Evolutionary conservation across 176 grass and related monocot genomes (phyloP).

Genomic region (Oryza nivara): DNA sequence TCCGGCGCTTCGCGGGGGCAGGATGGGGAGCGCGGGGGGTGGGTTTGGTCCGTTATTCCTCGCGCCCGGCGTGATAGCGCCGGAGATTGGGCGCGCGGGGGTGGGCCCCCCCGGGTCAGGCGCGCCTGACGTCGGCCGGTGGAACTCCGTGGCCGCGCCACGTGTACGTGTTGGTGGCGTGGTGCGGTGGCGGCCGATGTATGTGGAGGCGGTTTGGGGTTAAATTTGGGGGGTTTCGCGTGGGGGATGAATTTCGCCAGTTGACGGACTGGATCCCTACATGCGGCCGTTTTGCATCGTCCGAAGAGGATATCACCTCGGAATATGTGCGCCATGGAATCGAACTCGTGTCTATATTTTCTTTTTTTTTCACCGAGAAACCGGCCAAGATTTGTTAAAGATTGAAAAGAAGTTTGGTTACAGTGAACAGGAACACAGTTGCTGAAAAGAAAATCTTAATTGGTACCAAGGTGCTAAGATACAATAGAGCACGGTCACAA

Average conservation of each 20-base stretch:
- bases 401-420: too few species aligned
- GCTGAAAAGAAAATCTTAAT: too few species aligned
- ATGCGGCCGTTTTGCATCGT: neutral
- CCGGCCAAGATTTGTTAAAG: too few species aligned
- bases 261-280: neutral
- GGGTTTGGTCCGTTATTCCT: constrained; percentile 31
- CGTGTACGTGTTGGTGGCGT: constrained; percentile 14
- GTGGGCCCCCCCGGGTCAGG: neutral
- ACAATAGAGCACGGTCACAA: too few species aligned
- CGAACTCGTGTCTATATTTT: neutral
- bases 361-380: too few species aligned
- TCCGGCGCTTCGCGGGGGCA: neutral
- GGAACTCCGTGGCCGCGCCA: constrained; percentile 32
- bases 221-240: too few species aligned
- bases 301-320: neutral
- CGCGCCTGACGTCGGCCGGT: constrained; percentile 13
- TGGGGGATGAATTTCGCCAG: neutral
- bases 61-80: constrained; percentile 30
- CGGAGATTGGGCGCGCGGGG: neutral
- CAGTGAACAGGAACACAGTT: too few species aligned
- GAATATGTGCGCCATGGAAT: neutral
- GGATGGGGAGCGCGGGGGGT: neutral
- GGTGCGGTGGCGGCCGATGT: neutral
- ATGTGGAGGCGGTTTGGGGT: neutral
- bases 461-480: too few species aligned